A percentile compares a stretch with the other conserved stretches of the same genome.
phyloP scores from a whole-genome alignment of 2,329 filamentous ascomycete species.

The Zopfia rhizophila region DNA sequence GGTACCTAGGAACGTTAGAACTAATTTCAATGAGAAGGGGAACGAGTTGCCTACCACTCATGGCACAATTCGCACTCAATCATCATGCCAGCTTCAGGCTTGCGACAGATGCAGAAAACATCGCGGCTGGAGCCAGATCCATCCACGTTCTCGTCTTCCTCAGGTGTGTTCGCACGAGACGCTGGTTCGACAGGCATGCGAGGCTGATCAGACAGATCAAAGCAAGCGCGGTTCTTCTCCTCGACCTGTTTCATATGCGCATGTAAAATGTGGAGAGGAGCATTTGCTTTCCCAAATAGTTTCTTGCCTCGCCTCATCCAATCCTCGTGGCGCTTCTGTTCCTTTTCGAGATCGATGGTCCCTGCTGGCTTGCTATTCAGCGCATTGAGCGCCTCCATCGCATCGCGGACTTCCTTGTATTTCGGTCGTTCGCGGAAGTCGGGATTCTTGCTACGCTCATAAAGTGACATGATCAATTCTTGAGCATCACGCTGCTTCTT shows the following conservation, averaged over 20 bases:
- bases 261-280: conserved; percentile 93
- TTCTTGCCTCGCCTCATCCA: conserved; percentile 99
- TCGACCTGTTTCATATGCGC: conserved; percentile 94
- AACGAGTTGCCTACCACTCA: conserved; percentile 78
- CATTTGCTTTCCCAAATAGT: conserved; percentile 97
- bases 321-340: conserved; percentile 94
- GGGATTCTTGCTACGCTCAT: conserved; percentile 77
- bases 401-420: conserved; percentile 89
- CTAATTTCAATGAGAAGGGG: neutral
- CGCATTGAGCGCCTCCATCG: conserved; percentile 86
- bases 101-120: conserved; percentile 96
- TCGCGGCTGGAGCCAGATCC: conserved; percentile 69
- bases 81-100: conserved; percentile 97
- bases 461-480: conserved; percentile 84
- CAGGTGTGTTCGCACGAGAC: conserved; percentile 80
- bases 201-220: conserved; percentile 89
- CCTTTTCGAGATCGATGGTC: conserved; percentile 91
- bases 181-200: conserved; percentile 90
- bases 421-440: conserved; percentile 84
- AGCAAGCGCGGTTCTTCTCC: conserved; percentile 89
- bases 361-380: conserved; percentile 93
- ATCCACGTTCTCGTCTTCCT: conserved; percentile 58
- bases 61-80: conserved; percentile 98
- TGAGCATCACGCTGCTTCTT: conserved; percentile 97
- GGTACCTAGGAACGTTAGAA: conserved; percentile 74